phyloP scores from a whole-genome alignment of 176 grass and related monocot genomes.

The Eleusine indica region DNA sequence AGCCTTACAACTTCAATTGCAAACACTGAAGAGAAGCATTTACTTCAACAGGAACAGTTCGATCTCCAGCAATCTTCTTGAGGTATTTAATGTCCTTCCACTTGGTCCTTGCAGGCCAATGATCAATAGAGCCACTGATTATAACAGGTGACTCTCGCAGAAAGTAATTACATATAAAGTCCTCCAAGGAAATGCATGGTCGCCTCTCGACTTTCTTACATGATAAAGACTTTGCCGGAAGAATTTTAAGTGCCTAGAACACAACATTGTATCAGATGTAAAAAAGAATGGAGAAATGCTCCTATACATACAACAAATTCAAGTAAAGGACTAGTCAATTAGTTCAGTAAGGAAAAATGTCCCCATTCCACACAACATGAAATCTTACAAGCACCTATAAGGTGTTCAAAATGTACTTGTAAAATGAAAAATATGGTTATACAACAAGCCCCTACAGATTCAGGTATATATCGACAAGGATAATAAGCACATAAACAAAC shows the following conservation, averaged over 20 bases:
- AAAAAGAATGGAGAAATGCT: neutral
- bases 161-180: conserved; percentile 89
- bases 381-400: neutral
- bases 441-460: conserved; percentile 10
- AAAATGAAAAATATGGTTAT: neutral
- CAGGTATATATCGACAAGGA: neutral
- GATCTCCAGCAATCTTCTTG: conserved; percentile 89
- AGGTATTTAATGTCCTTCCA: conserved; percentile 94
- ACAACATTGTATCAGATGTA: neutral
- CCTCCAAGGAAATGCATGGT: conserved; percentile 69
- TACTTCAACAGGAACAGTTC: conserved; percentile 96
- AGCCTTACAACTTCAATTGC: conserved; percentile 6
- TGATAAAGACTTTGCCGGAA: conserved; percentile 66
- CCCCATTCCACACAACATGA: neutral
- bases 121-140: conserved; percentile 79
- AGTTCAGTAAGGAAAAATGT: conserved; percentile 1
- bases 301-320: neutral
- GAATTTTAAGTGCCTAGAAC: conserved; percentile 63
- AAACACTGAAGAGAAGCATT: conserved; percentile 39
- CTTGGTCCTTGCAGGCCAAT: conserved; percentile 83
- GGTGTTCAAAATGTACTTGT: neutral
- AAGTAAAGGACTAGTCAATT: neutral
- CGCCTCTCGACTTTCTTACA: conserved; percentile 72
- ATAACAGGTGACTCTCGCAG: conserved; percentile 69
- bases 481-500: conserved; percentile 5